Evolutionary conservation across 306 rosid genomes (phyloP), one percentile per base, ranked within the genome.

Genomic region (Coriaria nepalensis): DNA sequence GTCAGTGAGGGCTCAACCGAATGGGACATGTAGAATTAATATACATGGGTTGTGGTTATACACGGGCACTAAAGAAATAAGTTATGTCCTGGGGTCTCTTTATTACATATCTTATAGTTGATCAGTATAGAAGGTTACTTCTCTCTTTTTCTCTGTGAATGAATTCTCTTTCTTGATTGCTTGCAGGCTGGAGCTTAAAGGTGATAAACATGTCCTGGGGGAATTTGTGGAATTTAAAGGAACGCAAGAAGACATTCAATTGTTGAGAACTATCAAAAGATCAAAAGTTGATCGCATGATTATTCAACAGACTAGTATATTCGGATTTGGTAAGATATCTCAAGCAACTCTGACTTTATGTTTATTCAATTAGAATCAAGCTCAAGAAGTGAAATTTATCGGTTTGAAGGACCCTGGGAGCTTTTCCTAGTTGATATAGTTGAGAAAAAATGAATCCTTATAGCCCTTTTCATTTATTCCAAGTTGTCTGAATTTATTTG

Each of bases 201-300:
- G 82, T 58, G 72, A 61, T 59, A 84, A 82, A 56, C 67, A 68
- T 57, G 59, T 79, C 51, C 76, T 90, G 49, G 98, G 98, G 34
- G 98, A 90, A 50, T 90, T 90, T 68, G 65, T 75, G 55, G 94
- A 90, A 49, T 90, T 90, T 71, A 90, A 85, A 61, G 98, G 98
- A 33, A 85, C 79, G 76, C 49, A 68, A 52, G 95, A 77, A 56
- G 98, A 90, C 58, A 56, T 79, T 33, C 59, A 61, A 34, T 76
- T 75, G 46, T 79, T 90, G 71, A 71, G 70, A 63, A 52, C 56
- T 37, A 72, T 90, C 55, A 81, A 52, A 78, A 80, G 98, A 73
- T 75, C 98, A 63, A 90, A 85, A 75, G 82, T 85, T 51, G 64
- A 71, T 40, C 79, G 52, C 14, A 8, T 90, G 68, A 37, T 63